Evolutionary conservation across 441 rosid species (phyloP).

Genomic region (Mallotus japonicus): DNA sequence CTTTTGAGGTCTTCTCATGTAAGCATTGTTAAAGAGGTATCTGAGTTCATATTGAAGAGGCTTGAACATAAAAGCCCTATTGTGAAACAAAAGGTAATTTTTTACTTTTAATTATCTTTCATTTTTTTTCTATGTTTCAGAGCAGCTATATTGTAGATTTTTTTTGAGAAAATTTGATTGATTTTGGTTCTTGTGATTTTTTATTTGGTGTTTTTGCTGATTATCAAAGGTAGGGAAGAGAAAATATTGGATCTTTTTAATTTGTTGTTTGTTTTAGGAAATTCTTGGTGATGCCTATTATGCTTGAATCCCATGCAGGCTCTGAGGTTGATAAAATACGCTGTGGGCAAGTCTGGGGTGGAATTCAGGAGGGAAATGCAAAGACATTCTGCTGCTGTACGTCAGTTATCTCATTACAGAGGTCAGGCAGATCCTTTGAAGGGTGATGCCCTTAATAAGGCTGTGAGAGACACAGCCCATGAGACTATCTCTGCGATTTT

Average conservation of each 20-base stretch:
- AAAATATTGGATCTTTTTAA: background rate
- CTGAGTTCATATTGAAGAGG: constrained; percentile 76
- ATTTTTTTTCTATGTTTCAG: background rate
- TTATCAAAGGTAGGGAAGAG: background rate
- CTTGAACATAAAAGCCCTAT: constrained; percentile 89
- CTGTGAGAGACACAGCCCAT: constrained; percentile 92
- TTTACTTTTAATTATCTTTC: background rate
- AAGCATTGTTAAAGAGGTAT: constrained; percentile 81
- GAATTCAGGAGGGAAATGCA: constrained; percentile 99
- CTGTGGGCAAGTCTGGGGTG: constrained; percentile 82
- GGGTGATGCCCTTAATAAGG: constrained; percentile 96
- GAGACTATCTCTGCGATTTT: constrained; percentile 84
- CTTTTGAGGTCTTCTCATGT: constrained; percentile 82
- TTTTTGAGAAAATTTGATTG: too few species aligned
- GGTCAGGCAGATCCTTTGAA: constrained; percentile 85
- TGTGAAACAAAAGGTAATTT: constrained; percentile 85
- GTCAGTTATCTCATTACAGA: constrained; percentile 81
- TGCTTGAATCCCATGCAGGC: constrained; percentile 50
- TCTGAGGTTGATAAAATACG: constrained; percentile 85
- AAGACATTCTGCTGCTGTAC: constrained; percentile 83
- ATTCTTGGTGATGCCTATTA: constrained; percentile 1
- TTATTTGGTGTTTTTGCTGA: background rate
- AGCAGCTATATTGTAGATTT: background rate
- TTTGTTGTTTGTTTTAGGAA: background rate
- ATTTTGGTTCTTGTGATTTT: background rate